phyloP scores from a whole-genome alignment of 2,329 filamentous ascomycete genomes.

The Tolypocladium nubicola region DNA sequence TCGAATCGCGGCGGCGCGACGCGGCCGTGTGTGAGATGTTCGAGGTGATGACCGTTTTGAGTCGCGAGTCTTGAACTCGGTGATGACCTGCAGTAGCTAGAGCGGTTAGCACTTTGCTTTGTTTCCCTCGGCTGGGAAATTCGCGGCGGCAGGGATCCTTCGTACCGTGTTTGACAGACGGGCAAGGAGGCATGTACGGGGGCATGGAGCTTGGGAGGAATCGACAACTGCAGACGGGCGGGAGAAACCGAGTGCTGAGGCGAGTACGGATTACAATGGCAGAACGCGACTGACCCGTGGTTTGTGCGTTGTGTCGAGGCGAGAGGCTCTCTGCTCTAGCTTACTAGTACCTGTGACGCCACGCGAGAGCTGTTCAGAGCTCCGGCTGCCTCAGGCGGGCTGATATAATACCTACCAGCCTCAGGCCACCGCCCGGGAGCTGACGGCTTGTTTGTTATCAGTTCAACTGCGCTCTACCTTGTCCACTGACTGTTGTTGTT shows the following conservation, averaged over 20 bases:
- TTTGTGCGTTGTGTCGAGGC: not conserved
- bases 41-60: not conserved
- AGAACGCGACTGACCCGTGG: not conserved
- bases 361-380: not conserved
- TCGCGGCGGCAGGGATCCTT: not conserved
- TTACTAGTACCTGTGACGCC: not conserved
- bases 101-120: not conserved
- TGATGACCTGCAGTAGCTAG: not conserved
- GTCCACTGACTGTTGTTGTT: not conserved
- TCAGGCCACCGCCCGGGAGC: not conserved
- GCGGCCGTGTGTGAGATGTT: not conserved
- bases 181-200: not conserved
- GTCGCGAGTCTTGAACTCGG: not conserved
- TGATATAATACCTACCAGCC: not conserved
- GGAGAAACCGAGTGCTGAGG: not conserved
- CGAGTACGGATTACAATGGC: not conserved
- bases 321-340: not conserved
- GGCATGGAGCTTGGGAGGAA: not conserved
- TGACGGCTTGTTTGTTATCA: not conserved
- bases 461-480: not conserved
- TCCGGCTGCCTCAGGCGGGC: not conserved
- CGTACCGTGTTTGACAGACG: not conserved
- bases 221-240: not conserved
- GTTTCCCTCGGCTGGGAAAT: constrained; percentile 1
- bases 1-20: not conserved